Conservation (phyloP, 192 early-diverging fungal genomes). For the Entomortierella parvispora region DNA sequence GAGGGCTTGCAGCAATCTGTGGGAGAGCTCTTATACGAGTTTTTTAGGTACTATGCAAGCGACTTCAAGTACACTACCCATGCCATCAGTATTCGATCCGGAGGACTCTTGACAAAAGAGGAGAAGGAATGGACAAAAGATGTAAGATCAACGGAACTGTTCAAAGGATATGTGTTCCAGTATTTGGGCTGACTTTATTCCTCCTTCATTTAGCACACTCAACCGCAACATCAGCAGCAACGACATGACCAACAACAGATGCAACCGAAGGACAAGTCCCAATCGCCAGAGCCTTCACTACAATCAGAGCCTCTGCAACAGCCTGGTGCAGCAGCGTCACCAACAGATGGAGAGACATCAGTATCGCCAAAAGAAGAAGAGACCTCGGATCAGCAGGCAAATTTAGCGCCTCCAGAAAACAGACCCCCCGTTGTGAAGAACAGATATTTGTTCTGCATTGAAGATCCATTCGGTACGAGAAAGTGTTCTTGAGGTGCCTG, state of each 20-base stretch:
- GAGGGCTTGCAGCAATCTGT: constrained; percentile 30
- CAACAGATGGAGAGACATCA: background rate
- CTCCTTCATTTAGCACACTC: constrained; percentile 6
- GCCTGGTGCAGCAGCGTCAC: background rate
- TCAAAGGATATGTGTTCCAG: too few relatives aligned
- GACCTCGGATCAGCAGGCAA: background rate
- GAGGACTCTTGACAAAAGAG: constrained; percentile 41
- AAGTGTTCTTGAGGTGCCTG: background rate
- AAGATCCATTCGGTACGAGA: constrained; percentile 46
- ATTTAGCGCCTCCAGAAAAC: background rate
- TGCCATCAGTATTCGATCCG: constrained; percentile 42
- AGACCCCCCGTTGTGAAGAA: constrained; percentile 41
- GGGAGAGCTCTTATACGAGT: constrained; percentile 42
- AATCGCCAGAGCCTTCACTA: too few relatives aligned
- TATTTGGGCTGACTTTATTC: too few relatives aligned
- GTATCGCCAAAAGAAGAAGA: background rate
- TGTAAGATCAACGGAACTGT: constrained; percentile 16
- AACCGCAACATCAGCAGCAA: constrained; percentile 19
- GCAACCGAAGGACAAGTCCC: background rate
- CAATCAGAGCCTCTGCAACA: constrained; percentile 13
- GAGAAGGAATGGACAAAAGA: constrained; percentile 47
- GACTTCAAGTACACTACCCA: constrained; percentile 40
- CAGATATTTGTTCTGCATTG: constrained; percentile 45
- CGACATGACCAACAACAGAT: constrained; percentile 8
- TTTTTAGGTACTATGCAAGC: constrained; percentile 45